Percentiles rank a stretch among this genome's conserved stretches.
Evolutionary conservation across 2,329 filamentous ascomycete genomes (phyloP).

Genomic region (Cladosporium sp.): DNA sequence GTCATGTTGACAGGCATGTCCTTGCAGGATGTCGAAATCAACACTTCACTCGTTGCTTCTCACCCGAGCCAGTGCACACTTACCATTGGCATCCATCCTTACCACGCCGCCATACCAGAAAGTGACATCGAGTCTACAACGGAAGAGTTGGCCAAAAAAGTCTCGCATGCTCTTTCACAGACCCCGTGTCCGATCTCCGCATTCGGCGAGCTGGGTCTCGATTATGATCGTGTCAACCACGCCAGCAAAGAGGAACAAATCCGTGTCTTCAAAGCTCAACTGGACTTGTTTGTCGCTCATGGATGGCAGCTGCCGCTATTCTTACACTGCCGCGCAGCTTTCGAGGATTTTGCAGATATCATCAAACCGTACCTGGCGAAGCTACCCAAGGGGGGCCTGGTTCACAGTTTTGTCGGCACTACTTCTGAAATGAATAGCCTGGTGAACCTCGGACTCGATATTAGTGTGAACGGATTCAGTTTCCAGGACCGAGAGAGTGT

Average conservation of each 20-base stretch:
- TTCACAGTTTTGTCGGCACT: slow-evolving; percentile 46
- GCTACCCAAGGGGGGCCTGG: slow-evolving; percentile 41
- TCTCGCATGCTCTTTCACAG: slow-evolving; percentile 28
- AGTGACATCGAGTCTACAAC: slow-evolving; percentile 30
- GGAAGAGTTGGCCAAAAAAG: slow-evolving; percentile 26
- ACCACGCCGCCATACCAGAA: slow-evolving; percentile 50
- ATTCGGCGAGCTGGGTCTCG: slow-evolving; percentile 53
- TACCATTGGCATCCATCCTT: slow-evolving; percentile 54
- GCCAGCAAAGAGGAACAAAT: slow-evolving; percentile 46
- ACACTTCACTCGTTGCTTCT: slow-evolving; percentile 28
- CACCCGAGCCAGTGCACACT: slow-evolving; percentile 40
- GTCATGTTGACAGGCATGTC: slow-evolving; percentile 42
- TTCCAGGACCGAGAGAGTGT: slow-evolving; percentile 43
- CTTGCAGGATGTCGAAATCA: slow-evolving; percentile 42
- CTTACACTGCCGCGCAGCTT: slow-evolving; percentile 45
- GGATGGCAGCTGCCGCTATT: slow-evolving; percentile 43
- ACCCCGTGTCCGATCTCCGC: slow-evolving; percentile 40
- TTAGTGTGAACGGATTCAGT: slow-evolving; percentile 54
- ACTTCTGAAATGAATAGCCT: slow-evolving; percentile 43
- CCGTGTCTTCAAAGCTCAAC: slow-evolving; percentile 43
- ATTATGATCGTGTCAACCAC: slow-evolving; percentile 50
- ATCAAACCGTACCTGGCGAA: slow-evolving; percentile 42
- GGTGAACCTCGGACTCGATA: slow-evolving; percentile 41
- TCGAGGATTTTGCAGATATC: slow-evolving; percentile 46
- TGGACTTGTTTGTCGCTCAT: slow-evolving; percentile 41